Evolutionary conservation across 345 rosid species (phyloP), one percentile per base, ranked within the genome.

Genomic region (Crucihimalaya himalaica): DNA sequence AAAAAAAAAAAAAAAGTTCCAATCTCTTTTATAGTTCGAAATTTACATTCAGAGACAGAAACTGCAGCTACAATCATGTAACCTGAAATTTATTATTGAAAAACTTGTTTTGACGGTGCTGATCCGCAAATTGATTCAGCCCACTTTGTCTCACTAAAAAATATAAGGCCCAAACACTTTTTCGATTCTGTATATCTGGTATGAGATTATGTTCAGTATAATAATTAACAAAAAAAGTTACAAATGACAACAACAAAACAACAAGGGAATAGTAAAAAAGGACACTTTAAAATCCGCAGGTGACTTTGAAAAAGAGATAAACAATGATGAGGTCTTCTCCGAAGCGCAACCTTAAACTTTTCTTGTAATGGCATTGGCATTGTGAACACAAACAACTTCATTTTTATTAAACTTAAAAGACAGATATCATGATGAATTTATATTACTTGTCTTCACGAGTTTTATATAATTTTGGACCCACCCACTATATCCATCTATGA

Each of bases 371-470:
- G 71, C 20, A 60, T 37, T 70, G 66, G 71, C 20, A 60, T 37
- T 70, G 52, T 69, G 71, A 69, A 54, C 75, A 54, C 63, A 21
- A 31, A 8, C 8, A 32, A 32, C 37, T 43, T 45, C 29, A 11
- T 21, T 63, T 76, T 76, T 42, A 25, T 37, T 18, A 40, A 40
- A 68, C 62, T 67, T 58, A 75, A 58, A 66, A 74, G 60, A 60
- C 61, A 75, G 4, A 75, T 51, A 61, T 60, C 39, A 61, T 76
- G 43, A 54, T 76, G 46, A 45, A 4, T 35, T 66, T 60, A 68
- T 55, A 60, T 75, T 75, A 69, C 75, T 62, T 63, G 58, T 27
- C 75, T 76, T 70, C 75, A 63, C 71, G 80, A 76, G 75, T 63
- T 76, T 60, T 34, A 69, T 32, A 76, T 66, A 70, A 16, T 53